Evolutionary conservation across 331 rosid genomes (phyloP).

Genomic region (Rosa hybrid): DNA sequence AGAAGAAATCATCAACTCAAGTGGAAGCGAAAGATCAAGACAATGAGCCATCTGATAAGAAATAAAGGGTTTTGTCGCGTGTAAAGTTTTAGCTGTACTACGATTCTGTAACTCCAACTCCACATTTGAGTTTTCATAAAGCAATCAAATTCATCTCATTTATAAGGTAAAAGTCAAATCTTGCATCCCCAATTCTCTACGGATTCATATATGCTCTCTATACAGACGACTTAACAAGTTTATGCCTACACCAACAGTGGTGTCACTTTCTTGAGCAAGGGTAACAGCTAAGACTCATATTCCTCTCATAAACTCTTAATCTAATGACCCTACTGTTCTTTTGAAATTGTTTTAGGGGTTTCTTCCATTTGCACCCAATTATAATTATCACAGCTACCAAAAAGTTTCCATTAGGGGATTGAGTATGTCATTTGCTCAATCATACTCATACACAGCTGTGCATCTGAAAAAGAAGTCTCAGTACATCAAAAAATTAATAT

Average conservation of each 20-base stretch:
- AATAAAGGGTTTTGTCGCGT: neutral
- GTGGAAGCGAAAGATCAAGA: slow-evolving; percentile 7
- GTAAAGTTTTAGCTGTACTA: neutral
- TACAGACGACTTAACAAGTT: too few relatives aligned
- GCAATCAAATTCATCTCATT: neutral
- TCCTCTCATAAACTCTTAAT: too few relatives aligned
- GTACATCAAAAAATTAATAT: too few relatives aligned
- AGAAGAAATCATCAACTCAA: slow-evolving; percentile 23
- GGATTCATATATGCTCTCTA: neutral
- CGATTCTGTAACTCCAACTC: neutral
- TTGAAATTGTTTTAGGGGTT: too few relatives aligned
- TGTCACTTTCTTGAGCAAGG: too few relatives aligned
- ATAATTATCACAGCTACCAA: too few relatives aligned
- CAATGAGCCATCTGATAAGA: neutral
- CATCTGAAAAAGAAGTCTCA: too few relatives aligned
- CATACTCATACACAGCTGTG: neutral
- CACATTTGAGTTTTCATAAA: neutral
- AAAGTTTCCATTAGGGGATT: too few relatives aligned
- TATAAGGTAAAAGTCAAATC: neutral
- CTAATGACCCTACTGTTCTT: too few relatives aligned
- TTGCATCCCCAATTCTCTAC: neutral
- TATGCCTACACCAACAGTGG: too few relatives aligned
- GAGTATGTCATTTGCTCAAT: neutral
- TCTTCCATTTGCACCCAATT: too few relatives aligned
- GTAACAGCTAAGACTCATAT: too few relatives aligned